phyloP scores from a whole-genome alignment of 768 basidiomycete species.

The Termitomyces sp. region DNA sequence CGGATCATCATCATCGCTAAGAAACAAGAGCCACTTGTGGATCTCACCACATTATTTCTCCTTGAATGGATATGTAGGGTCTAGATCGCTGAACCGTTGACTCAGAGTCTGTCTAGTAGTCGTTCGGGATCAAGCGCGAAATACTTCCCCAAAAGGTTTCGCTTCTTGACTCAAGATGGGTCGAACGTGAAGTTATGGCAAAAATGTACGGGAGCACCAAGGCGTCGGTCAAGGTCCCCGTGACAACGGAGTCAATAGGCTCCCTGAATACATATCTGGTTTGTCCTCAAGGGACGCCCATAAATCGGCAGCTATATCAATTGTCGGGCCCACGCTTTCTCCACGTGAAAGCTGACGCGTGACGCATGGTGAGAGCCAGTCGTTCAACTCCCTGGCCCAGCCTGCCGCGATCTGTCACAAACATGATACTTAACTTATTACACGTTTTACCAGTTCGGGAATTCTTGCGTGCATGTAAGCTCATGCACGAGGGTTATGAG shows the following conservation, averaged over 20 bases:
- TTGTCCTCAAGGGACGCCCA: constrained; percentile 11
- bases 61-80: background rate
- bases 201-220: background rate
- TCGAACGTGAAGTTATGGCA: background rate
- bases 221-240: background rate
- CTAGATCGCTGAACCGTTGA: background rate
- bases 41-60: background rate
- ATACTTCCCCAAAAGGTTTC: background rate
- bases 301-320: constrained; percentile 7
- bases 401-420: constrained; percentile 4
- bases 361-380: constrained; percentile 1
- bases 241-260: background rate
- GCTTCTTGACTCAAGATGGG: background rate
- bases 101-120: background rate
- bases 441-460: constrained; percentile 4
- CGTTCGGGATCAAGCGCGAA: background rate
- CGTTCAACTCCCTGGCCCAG: background rate
- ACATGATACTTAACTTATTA: constrained; percentile 5
- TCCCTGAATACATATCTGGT: constrained; percentile 3
- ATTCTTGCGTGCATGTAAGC: constrained; percentile 6
- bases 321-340: constrained; percentile 6
- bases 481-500: constrained; percentile 7
- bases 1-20: constrained; percentile 5
- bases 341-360: constrained; percentile 15
- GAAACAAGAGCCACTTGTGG: background rate